A percentile compares a stretch with the other conserved stretches of the same genome.
Conservation (phyloP, 2,329 filamentous ascomycete genomes). For the Diaporthe citri region DNA sequence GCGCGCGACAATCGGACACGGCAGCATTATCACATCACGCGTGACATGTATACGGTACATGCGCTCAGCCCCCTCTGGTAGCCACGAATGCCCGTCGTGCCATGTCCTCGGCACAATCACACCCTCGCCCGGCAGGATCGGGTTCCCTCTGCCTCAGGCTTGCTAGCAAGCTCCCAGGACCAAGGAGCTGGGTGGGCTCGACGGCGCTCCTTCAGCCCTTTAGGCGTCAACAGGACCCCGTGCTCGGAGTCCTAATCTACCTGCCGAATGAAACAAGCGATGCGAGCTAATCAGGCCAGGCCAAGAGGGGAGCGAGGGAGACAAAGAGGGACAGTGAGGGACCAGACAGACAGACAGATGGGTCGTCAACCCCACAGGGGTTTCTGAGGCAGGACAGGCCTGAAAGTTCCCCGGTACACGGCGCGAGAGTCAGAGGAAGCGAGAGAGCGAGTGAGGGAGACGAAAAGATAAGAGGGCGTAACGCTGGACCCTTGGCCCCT, state of each 20-base stretch:
- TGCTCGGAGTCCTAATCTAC: conserved; percentile 17
- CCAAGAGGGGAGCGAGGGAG: conserved; percentile 6
- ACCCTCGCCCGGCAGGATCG: not conserved
- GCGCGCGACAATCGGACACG: not conserved
- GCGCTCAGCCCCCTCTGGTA: not conserved
- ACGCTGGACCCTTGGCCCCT: conserved; percentile 32
- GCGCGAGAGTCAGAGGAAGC: conserved; percentile 20
- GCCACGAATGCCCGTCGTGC: not conserved
- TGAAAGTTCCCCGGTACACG: not conserved
- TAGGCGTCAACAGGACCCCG: not conserved
- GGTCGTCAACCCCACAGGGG: conserved; percentile 9
- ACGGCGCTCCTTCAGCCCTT: conserved; percentile 16
- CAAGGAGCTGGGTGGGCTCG: conserved; percentile 24
- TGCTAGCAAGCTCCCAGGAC: conserved; percentile 22
- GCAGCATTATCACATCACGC: not conserved
- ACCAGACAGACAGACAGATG: conserved; percentile 6
- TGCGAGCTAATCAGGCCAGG: conserved; percentile 11
- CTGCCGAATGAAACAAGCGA: conserved; percentile 24
- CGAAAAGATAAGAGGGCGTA: conserved; percentile 8
- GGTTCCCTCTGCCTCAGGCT: not conserved
- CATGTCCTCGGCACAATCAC: not conserved
- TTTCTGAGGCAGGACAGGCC: conserved; percentile 19
- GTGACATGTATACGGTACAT: conserved; percentile 19
- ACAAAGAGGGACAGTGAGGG: not conserved
- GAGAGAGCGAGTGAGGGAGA: not conserved